Evolutionary conservation across 805 yeast species (phyloP).

Genomic region (Schwanniomyces vanrijiae): DNA sequence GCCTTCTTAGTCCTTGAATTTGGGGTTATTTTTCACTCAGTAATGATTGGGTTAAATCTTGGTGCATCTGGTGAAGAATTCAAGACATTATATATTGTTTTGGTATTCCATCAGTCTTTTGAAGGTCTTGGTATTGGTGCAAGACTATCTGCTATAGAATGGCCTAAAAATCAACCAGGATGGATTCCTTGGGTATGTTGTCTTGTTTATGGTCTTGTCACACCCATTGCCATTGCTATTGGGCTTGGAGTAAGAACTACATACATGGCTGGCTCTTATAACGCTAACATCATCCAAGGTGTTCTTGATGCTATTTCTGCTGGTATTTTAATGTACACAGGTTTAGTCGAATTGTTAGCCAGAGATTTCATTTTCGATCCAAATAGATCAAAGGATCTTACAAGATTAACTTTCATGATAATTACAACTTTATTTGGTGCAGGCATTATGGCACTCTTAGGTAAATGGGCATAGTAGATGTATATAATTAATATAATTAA

Average conservation of each 20-base stretch:
- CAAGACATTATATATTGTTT: conserved; percentile 26
- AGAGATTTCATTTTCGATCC: conserved; percentile 67
- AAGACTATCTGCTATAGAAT: conserved; percentile 45
- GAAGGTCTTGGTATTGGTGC: conserved; percentile 48
- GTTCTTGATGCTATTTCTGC: conserved; percentile 73
- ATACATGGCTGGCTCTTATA: conserved; percentile 58
- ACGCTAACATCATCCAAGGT: conserved; percentile 66
- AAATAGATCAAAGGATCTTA: conserved; percentile 53
- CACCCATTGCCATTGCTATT: conserved; percentile 75
- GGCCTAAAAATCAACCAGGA: conserved; percentile 34
- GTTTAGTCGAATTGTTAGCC: conserved; percentile 77
- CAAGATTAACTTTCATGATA: conserved; percentile 51
- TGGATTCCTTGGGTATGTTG: conserved; percentile 61
- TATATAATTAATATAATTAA: neutral
- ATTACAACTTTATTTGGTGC: conserved; percentile 60
- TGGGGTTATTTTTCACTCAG: conserved; percentile 34
- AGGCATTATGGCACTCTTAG: conserved; percentile 73
- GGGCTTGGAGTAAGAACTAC: conserved; percentile 73
- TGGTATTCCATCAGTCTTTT: conserved; percentile 31
- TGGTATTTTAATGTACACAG: conserved; percentile 76
- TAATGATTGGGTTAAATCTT: conserved; percentile 30
- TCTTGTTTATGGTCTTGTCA: conserved; percentile 51
- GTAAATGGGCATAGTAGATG: conserved; percentile 60
- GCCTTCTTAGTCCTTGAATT: conserved; percentile 23
- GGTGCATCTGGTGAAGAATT: conserved; percentile 32